Evolutionary conservation across 768 basidiomycete genomes (phyloP).

Genomic region (Tulasnella sp.): DNA sequence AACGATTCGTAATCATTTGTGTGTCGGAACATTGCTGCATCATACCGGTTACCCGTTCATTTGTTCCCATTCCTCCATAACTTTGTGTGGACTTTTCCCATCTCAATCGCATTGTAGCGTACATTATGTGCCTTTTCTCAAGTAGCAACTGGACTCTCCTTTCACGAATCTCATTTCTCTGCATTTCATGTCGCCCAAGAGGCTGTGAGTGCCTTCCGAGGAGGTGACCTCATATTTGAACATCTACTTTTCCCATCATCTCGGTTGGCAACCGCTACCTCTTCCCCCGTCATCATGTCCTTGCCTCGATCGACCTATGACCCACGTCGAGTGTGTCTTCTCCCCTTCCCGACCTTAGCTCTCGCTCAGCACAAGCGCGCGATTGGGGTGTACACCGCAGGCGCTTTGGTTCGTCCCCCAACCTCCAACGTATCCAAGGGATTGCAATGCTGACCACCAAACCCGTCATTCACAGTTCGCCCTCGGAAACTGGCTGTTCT

Average conservation of each 20-base stretch:
- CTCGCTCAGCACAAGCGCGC: conserved; percentile 70
- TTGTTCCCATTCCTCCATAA: neutral
- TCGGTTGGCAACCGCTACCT: neutral
- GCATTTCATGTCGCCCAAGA: too few species aligned
- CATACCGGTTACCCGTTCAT: neutral
- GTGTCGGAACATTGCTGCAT: neutral
- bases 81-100: neutral
- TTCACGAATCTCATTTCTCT: neutral
- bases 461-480: conserved; percentile 54
- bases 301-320: conserved; percentile 67
- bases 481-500: conserved; percentile 87
- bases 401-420: conserved; percentile 55
- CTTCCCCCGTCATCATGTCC: conserved; percentile 25
- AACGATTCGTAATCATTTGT: neutral
- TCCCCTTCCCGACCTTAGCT: conserved; percentile 63
- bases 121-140: neutral
- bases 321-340: conserved; percentile 76
- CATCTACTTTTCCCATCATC: neutral
- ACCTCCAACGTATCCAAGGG: neutral
- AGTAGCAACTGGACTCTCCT: neutral
- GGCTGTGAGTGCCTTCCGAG: neutral
- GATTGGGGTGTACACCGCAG: conserved; percentile 82
- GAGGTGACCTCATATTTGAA: neutral
- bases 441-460: neutral
- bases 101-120: neutral